A percentile compares a stretch with the other conserved stretches of the same genome.
These are phyloP conservation scores for Volvox reticuliferus DNA, from an alignment of 139 green algal genomes.

Conservation along the genomic window DNA sequence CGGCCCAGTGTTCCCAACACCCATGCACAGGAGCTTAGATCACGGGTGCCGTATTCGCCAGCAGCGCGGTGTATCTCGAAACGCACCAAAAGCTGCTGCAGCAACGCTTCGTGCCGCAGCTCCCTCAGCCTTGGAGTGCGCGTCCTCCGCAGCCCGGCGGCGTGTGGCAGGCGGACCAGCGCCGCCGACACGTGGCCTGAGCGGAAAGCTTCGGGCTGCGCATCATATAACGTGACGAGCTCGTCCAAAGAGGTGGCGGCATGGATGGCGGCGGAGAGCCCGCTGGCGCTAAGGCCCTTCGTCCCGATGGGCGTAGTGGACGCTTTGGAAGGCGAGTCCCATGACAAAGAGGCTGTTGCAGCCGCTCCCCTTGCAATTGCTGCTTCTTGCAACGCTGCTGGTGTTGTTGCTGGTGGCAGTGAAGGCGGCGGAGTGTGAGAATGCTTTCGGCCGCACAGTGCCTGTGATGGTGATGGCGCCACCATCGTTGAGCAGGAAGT, in stretches of 20 bases:
- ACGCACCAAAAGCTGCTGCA: background rate
- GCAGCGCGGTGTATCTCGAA: background rate
- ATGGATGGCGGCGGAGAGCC: constrained; percentile 10
- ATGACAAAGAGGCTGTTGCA: too few relatives aligned
- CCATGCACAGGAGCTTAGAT: constrained; percentile 47
- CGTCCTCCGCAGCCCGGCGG: background rate
- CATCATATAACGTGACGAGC: constrained; percentile 1
- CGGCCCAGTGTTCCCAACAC: constrained; percentile 34
- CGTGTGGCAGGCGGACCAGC: background rate
- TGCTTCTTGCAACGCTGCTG: background rate
- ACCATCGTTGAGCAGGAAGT: too few relatives aligned
- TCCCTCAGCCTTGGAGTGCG: background rate
- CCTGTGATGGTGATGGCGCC: too few relatives aligned
- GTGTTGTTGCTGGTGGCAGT: background rate
- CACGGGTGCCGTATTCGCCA: constrained; percentile 9
- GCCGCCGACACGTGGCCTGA: constrained; percentile 18
- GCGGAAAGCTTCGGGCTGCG: background rate
- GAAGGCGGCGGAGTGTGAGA: too few relatives aligned
- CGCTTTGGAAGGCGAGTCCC: too few relatives aligned
- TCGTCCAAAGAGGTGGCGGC: constrained; percentile 7
- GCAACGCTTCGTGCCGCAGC: background rate
- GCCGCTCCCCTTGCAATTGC: too few relatives aligned
- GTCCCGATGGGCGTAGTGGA: too few relatives aligned
- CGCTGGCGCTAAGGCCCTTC: background rate
- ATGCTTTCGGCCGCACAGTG: too few relatives aligned